Evolutionary conservation across 805 yeast genomes (phyloP), one percentile per base, ranked within the genome.

Genomic region (Ogataea thermomethanolica): DNA sequence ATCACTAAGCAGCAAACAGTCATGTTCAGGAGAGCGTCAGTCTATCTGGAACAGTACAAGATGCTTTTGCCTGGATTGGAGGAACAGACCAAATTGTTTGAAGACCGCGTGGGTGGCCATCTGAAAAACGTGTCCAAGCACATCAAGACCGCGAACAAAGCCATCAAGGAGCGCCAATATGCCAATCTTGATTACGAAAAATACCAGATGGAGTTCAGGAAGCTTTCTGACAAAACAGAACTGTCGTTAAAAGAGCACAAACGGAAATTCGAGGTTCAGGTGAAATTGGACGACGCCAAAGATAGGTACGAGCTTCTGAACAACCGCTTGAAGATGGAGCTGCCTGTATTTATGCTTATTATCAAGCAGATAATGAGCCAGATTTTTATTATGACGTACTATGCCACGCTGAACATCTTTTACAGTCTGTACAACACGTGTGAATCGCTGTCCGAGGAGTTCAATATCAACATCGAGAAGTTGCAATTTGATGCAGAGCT

Each of bases 301-400:
- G 61, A 43, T 53, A 69, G 51, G 35, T 74, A 69, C 48, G 67
- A 69, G 2, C 34, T 44, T 8, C 45, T 66, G 25, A 73, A 76
- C 50, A 45, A 51, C 4, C 36, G 48, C 3, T 58, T 78, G 44
- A 73, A 74, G 41, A 43, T 41, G 23, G 83, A 77, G 29, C 50
- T 79, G 1, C 81, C 82, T 0, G 35, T 44, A 3, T 70, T 75
- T 34, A 62, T 70, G 40, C 41, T 56, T 6, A 53, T 70, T 8
- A 55, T 69, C 0, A 43, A 57, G 3, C 33, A 49, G 10, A 51
- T 70, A 17, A 50, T 68, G 28, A 51, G 55, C 17, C 66, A 65
- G 4, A 34, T 71, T 4, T 58, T 65, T 22, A 39, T 48, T 3
- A 50, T 62, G 41, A 41, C 65, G 10, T 75, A 64, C 44, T 77